Percentiles rank a stretch among this genome's conserved stretches.
These are phyloP conservation scores for Capsella bursapastoris DNA, from an alignment of 345 rosid species.

Conservation along the genomic window DNA sequence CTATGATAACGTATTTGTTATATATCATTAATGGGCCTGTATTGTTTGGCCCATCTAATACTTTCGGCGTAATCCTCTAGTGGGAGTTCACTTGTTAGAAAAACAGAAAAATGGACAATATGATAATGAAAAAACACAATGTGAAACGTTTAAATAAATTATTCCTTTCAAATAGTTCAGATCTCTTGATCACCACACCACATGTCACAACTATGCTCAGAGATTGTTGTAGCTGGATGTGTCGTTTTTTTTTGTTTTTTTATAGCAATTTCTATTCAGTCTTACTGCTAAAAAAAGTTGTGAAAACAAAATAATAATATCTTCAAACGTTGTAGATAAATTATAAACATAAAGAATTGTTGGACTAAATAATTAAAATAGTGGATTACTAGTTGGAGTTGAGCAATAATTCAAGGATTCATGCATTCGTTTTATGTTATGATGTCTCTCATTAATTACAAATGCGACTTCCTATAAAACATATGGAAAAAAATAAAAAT, in stretches of 20 bases:
- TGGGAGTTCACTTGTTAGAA: too few relatives aligned
- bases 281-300: not conserved
- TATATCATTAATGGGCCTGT: not conserved
- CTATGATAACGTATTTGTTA: too few relatives aligned
- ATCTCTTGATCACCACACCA: not conserved
- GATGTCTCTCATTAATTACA: conserved; percentile 22
- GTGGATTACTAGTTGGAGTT: conserved; percentile 8
- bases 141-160: not conserved
- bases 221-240: not conserved
- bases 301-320: not conserved
- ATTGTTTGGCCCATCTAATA: not conserved
- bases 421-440: conserved; percentile 24
- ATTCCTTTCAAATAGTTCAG: not conserved
- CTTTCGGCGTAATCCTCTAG: not conserved
- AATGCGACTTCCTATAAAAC: conserved; percentile 10
- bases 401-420: conserved; percentile 22
- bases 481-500: not conserved
- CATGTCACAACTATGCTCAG: conserved; percentile 8
- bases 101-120: too few relatives aligned
- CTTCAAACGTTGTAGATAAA: not conserved
- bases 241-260: not conserved
- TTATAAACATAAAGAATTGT: not conserved
- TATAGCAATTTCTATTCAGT: not conserved
- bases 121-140: not conserved
- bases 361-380: not conserved